Conservation (phyloP, 208 protist genomes). For the Trypanosoma rangeli region DNA sequence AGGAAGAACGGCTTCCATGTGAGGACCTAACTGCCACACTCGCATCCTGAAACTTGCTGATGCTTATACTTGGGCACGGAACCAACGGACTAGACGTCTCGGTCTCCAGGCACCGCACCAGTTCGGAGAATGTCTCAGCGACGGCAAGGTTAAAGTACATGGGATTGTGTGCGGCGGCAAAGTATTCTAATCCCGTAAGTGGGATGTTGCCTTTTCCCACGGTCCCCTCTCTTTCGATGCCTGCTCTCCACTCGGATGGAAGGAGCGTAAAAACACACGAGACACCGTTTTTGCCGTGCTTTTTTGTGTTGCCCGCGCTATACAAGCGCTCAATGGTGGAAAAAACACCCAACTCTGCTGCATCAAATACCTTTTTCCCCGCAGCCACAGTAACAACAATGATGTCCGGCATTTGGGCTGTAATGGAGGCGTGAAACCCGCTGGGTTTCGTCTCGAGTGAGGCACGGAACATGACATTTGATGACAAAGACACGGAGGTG, state of each 20-base stretch:
- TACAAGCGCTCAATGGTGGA: not conserved
- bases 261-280: slow-evolving; percentile 8
- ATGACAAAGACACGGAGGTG: not conserved
- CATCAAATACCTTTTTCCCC: not conserved
- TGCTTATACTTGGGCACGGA: too few relatives aligned
- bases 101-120: not conserved
- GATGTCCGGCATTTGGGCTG: slow-evolving; percentile 6
- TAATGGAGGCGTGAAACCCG: slow-evolving; percentile 7
- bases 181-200: not conserved
- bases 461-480: slow-evolving; percentile 3
- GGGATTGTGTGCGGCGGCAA: slow-evolving; percentile 12
- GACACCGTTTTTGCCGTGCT: not conserved
- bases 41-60: not conserved
- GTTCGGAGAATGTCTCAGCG: slow-evolving; percentile 2
- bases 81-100: too few relatives aligned
- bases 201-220: too few relatives aligned
- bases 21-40: not conserved
- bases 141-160: slow-evolving; percentile 12
- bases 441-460: slow-evolving; percentile 7
- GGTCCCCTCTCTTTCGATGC: not conserved
- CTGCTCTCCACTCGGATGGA: slow-evolving; percentile 11
- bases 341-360: not conserved
- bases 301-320: not conserved
- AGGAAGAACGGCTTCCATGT: too few relatives aligned
- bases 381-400: slow-evolving; percentile 3